Conservation (phyloP, 2,329 filamentous ascomycete species). For the Fusarium albosuccineum region DNA sequence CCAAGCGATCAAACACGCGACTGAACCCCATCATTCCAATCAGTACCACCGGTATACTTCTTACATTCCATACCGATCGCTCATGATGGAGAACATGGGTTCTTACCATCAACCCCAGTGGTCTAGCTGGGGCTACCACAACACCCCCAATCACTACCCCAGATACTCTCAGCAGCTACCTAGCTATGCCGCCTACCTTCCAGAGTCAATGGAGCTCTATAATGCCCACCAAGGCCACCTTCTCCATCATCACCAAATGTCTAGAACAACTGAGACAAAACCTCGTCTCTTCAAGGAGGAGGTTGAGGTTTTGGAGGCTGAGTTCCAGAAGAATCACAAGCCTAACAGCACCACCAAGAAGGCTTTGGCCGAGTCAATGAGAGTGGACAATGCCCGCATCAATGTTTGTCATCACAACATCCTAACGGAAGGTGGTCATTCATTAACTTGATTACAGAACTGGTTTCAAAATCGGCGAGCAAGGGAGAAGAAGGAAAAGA, state of each 20-base stretch:
- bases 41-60: slow-evolving; percentile 25
- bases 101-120: slow-evolving; percentile 53
- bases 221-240: slow-evolving; percentile 54
- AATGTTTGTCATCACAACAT: slow-evolving; percentile 61
- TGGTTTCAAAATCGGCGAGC: slow-evolving; percentile 78
- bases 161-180: slow-evolving; percentile 51
- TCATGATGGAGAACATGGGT: slow-evolving; percentile 50
- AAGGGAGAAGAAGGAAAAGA: slow-evolving; percentile 74
- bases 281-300: slow-evolving; percentile 70
- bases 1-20: slow-evolving; percentile 21
- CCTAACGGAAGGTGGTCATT: background rate
- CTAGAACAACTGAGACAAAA: slow-evolving; percentile 62
- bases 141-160: slow-evolving; percentile 47
- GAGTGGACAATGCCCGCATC: slow-evolving; percentile 73
- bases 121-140: slow-evolving; percentile 53
- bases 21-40: slow-evolving; percentile 35
- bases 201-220: slow-evolving; percentile 56
- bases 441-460: slow-evolving; percentile 64
- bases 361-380: slow-evolving; percentile 70
- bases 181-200: slow-evolving; percentile 53
- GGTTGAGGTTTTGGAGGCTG: slow-evolving; percentile 69
- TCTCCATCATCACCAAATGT: slow-evolving; percentile 55
- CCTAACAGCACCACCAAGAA: slow-evolving; percentile 73
- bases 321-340: slow-evolving; percentile 75
- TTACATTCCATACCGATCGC: slow-evolving; percentile 29